Evolutionary conservation across 345 rosid genomes (phyloP), one percentile per base, ranked within the genome.

Genomic region (Gossypium thurberi): DNA sequence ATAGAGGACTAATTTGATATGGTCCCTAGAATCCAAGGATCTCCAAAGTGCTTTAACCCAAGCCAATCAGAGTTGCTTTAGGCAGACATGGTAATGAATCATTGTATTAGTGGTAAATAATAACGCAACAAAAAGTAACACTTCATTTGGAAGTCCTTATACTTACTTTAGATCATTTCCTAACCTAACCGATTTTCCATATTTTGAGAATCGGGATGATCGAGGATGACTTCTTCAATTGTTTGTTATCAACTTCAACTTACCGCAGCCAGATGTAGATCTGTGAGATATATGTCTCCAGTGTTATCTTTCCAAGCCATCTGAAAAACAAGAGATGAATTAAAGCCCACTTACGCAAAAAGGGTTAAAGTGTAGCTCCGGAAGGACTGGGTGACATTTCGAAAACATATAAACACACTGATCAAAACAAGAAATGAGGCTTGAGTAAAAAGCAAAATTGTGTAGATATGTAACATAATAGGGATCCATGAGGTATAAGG

Each of bases 401-500:
- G 84, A 88, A 95, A 83, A 82, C 94, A 91, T 65, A 95, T 86
- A 78, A 92, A 92, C 58, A 92, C 93, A 75, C 98, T 95, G 89
- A 77, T 65, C 65, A 80, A 82, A 69, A 71, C 52, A 73, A 74
- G 25, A 33, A 55, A 79, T 13, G n/a, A 58, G 62, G 5, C 25
- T 47, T 21, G 71, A 79, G 21, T 26, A 56, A 28, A 68, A 50
- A 47, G 68, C 76, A 51, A 62, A 21, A 40, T 13, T 50, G 37
- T 56, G 40, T 63, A 10, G 20, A 43, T 11, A 59, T 43, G 18
- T 68, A 79, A 73, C 58, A 28, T 28, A 56, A 62, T 89, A 53
- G 98, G 99, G 78, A 95, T 95, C 99, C 99, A 95, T 3, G 99
- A 92, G 69, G 97, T 95, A 78, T 92, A 95, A 66, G 98, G 99